These are phyloP conservation scores for Pseudopyrenochaeta lycopersici DNA, from an alignment of 2,329 filamentous ascomycete species.

Conservation along the genomic window DNA sequence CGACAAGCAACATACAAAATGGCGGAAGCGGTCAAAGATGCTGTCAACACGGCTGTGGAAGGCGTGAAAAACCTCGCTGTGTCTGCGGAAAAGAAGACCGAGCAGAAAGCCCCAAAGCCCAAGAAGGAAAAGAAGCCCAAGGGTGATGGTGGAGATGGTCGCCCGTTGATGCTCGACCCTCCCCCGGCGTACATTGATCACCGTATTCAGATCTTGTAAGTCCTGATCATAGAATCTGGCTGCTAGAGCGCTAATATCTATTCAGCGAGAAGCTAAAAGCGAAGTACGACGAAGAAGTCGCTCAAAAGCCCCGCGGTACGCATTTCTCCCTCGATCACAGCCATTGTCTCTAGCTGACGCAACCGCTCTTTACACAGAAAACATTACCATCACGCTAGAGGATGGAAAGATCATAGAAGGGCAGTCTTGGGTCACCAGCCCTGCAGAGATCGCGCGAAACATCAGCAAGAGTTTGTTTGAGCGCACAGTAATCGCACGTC, in stretches of 20 bases:
- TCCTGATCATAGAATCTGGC: neutral
- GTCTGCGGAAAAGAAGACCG: constrained; percentile 42
- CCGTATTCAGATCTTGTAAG: constrained; percentile 79
- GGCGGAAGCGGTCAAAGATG: constrained; percentile 59
- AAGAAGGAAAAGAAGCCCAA: constrained; percentile 60
- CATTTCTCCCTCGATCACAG: constrained; percentile 1
- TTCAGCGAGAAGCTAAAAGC: constrained; percentile 79
- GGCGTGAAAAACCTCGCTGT: constrained; percentile 69
- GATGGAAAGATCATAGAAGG: constrained; percentile 77
- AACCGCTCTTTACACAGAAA: constrained; percentile 54
- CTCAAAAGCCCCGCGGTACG: constrained; percentile 68
- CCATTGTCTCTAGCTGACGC: constrained; percentile 20
- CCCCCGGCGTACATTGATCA: constrained; percentile 82
- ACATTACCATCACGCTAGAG: constrained; percentile 77
- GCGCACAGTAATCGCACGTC: constrained; percentile 84
- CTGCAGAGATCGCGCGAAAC: constrained; percentile 76
- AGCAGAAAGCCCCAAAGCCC: constrained; percentile 36
- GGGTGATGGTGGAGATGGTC: constrained; percentile 47
- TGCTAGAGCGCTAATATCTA: constrained; percentile 17
- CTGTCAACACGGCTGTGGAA: constrained; percentile 62
- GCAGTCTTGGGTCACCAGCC: constrained; percentile 91
- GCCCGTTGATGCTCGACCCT: constrained; percentile 58
- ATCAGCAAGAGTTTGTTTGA: constrained; percentile 88
- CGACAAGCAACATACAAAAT: constrained; percentile 47
- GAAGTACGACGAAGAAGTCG: constrained; percentile 79